A percentile compares a stretch with the other conserved stretches of the same genome.
Evolutionary conservation across 2,329 filamentous ascomycete species (phyloP).

Genomic region (Claviceps africana): DNA sequence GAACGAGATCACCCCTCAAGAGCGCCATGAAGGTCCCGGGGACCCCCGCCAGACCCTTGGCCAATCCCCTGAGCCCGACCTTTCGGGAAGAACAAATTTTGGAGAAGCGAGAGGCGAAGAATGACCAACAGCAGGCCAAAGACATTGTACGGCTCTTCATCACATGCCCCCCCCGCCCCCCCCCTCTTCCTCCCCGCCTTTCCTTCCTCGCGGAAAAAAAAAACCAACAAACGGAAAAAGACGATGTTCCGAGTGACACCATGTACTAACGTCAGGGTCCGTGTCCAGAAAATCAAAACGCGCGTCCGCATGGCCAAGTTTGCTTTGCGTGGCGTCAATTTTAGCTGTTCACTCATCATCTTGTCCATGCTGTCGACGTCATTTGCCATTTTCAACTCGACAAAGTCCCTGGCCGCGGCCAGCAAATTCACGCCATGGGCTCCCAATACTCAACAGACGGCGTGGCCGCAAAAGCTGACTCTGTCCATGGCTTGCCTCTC

Average conservation of each 20-base stretch:
- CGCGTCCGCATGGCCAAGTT: constrained; percentile 89
- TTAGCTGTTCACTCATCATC: constrained; percentile 91
- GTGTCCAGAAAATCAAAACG: constrained; percentile 69
- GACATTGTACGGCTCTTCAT: constrained; percentile 57
- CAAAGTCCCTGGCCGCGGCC: constrained; percentile 56
- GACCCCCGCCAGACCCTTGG: constrained; percentile 56
- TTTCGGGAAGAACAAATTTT: constrained; percentile 78
- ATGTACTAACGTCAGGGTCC: neutral
- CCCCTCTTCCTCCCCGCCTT: too few relatives aligned
- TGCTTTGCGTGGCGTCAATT: constrained; percentile 87
- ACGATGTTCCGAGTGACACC: neutral
- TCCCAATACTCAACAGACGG: constrained; percentile 44
- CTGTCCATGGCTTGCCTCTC: constrained; percentile 70
- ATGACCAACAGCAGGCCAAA: constrained; percentile 74
- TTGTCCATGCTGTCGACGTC: constrained; percentile 80
- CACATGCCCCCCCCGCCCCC: too few relatives aligned
- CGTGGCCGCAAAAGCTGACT: constrained; percentile 82
- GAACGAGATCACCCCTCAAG: constrained; percentile 69
- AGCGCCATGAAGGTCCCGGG: constrained; percentile 82
- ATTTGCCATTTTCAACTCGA: constrained; percentile 85
- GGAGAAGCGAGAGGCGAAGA: constrained; percentile 68
- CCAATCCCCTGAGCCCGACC: constrained; percentile 77
- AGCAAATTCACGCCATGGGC: constrained; percentile 83
- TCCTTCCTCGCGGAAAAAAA: neutral
- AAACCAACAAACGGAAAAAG: neutral